Base-by-base conservation (phyloP, 106 monocot genomes). In the Ottelia alismoides region DNA sequence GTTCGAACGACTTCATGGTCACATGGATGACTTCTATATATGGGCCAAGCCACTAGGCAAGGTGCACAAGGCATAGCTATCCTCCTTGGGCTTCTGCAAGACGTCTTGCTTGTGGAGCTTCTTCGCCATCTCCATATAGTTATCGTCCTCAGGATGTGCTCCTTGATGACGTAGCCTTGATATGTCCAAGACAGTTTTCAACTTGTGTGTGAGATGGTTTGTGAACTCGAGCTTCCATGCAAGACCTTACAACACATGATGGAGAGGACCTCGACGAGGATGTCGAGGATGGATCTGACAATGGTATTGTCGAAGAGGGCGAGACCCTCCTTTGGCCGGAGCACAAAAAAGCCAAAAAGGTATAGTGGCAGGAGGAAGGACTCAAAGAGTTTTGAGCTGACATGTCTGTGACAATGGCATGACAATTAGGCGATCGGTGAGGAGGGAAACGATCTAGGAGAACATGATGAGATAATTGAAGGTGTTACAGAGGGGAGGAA, bases 21-120 rank as follows among this genome's bases (percentile, higher is more conserved):
- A 24, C 45, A 25, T 47, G 45, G 60, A 61, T 24, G 12, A 61
- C 60, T 25, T 61, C 60, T 2, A 61, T 28, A 26, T 61, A 47
- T 11, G 60, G 60, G 27, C 60, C 60, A n/a, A 61, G 60, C 60
- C 60, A 61, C 47, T 61, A 47, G 12, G 60, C 14, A 47, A 46
- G 6, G 60, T 61, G n/a, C 60, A 14, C 26, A 61, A 28, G 3
- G 60, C 60, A 28, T 61, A 61, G 7, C 60, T 24, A 47, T 47
- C 60, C 27, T 47, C 47, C 47, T 61, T 61, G 3, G 60, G 60
- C 60, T 61, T 61, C 60, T 24, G 22, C 16, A 61, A 47, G 0
- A 28, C 47, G 27, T 61, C 60, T 14, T 10, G 22, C 46, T 61
- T 47, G 60, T 61, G 45, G 2, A 24, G 22, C 2, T 16, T 27